Base-by-base conservation (phyloP, 108 stramenopile genomes). In the Skeletonema potamos region DNA sequence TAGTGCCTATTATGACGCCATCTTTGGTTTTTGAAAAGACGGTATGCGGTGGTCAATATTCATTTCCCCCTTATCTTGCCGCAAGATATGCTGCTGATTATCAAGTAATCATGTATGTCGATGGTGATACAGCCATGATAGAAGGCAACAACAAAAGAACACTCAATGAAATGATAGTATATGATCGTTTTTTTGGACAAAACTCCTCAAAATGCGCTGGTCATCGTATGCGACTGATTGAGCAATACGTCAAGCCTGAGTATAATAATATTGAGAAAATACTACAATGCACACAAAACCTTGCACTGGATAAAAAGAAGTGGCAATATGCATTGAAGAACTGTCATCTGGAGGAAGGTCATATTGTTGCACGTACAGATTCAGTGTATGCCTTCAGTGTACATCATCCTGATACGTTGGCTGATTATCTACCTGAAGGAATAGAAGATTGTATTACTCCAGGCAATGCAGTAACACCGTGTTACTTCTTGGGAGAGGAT, bases 21-120 rank as follows among this genome's bases (percentile, higher is more conserved):
- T 43, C 70, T 1, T 18, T 70, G 11, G 10, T 62, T 15, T 51
- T 70, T 70, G 70, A 70, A 27, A 62, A 62, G 24, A 62, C 27
- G 27, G 70, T 70, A 3, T 70, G 70, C 41, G 61, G 36, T 34
- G 70, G 70, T 10, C 70, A 70, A 62, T 70, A 70, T 63, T 6
- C 61, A 27, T 70, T 70, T 63, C 1, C 61, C 11, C n/a, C 61
- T 0, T 70, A 70, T 27, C 37, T 70, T 20, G 70, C 70, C 17
- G 70, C 70, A 51, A 18, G 70, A 36, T 70, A 62, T 62, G 32
- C 70, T 11, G 70, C 70, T 9, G 70, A 70, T 62, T 70, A 70
- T 29, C 70, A 70, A 62, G 70, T 70, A 15, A 62, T 70, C 58
- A 63, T 63, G 70, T 70, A 34, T 39, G 24, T 70, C 26, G 70